These are phyloP conservation scores for Aureobasidium sp. DNA, from an alignment of 2,329 filamentous ascomycete genomes.

Conservation along the genomic window DNA sequence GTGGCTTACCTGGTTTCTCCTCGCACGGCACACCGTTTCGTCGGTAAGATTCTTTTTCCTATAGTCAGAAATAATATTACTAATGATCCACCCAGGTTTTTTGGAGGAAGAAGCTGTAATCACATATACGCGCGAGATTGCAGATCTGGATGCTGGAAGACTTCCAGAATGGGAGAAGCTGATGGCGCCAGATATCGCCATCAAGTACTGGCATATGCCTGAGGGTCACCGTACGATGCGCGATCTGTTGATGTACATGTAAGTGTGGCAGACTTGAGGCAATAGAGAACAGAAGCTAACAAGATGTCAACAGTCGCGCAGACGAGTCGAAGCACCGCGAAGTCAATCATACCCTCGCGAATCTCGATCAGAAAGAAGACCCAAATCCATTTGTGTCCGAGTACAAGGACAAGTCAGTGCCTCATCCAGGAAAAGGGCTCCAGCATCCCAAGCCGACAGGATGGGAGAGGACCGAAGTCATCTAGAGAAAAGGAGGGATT, in stretches of 20 bases:
- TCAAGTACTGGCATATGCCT: constrained; percentile 92
- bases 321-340: constrained; percentile 76
- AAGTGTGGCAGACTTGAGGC: constrained; percentile 22
- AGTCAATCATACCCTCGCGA: constrained; percentile 91
- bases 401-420: constrained; percentile 62
- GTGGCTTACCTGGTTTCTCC: constrained; percentile 80
- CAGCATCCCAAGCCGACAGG: constrained; percentile 60
- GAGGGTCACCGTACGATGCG: constrained; percentile 74
- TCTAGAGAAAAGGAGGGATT: neutral
- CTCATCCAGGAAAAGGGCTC: constrained; percentile 65
- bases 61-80: too few species aligned
- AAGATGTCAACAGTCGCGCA: constrained; percentile 42
- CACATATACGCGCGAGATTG: constrained; percentile 85
- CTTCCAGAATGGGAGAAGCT: constrained; percentile 77
- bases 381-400: constrained; percentile 86
- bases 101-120: constrained; percentile 95
- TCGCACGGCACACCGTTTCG: constrained; percentile 85
- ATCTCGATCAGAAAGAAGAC: constrained; percentile 76
- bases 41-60: constrained; percentile 39
- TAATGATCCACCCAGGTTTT: constrained; percentile 47
- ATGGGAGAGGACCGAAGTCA: constrained; percentile 75
- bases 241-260: constrained; percentile 78
- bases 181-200: constrained; percentile 76
- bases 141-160: constrained; percentile 77
- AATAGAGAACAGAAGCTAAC: neutral